phyloP scores from a whole-genome alignment of 164 flowering plant species.

The Sextonia rubra region DNA sequence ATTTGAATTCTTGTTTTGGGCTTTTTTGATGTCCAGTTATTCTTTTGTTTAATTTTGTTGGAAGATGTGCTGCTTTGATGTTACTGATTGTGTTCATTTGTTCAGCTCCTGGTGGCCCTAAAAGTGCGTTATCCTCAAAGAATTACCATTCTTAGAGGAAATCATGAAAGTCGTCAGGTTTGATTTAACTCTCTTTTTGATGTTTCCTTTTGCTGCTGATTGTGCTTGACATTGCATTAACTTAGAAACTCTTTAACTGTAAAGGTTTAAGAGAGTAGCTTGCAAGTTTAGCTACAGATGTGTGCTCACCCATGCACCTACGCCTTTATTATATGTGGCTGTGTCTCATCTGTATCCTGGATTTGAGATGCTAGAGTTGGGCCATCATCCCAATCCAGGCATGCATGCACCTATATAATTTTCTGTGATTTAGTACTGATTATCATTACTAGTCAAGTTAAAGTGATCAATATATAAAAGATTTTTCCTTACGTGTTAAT shows the following conservation, averaged over 20 bases:
- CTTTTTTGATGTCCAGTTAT: background rate
- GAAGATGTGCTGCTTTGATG: background rate
- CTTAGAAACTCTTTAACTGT: background rate
- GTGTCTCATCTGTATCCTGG: too few relatives aligned
- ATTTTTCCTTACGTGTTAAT: too few relatives aligned
- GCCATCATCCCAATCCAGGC: too few relatives aligned
- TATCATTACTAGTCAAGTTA: too few relatives aligned
- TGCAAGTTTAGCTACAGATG: background rate
- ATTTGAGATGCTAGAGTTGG: too few relatives aligned
- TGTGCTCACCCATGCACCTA: background rate
- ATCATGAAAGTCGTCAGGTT: slow-evolving; percentile 99
- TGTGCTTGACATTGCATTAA: background rate
- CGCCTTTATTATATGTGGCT: too few relatives aligned
- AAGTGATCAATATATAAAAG: too few relatives aligned
- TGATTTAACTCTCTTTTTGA: background rate
- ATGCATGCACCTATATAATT: too few relatives aligned
- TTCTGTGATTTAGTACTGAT: too few relatives aligned
- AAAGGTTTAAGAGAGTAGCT: background rate
- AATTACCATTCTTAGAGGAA: slow-evolving; percentile 89
- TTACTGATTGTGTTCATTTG: slow-evolving; percentile 11
- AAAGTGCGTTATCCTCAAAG: slow-evolving; percentile 89
- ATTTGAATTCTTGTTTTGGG: background rate
- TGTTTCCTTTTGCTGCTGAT: background rate
- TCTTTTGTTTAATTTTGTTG: background rate
- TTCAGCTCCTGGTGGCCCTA: slow-evolving; percentile 85